phyloP scores from a whole-genome alignment of 176 grass and related monocot genomes.

The Lolium perenne region DNA sequence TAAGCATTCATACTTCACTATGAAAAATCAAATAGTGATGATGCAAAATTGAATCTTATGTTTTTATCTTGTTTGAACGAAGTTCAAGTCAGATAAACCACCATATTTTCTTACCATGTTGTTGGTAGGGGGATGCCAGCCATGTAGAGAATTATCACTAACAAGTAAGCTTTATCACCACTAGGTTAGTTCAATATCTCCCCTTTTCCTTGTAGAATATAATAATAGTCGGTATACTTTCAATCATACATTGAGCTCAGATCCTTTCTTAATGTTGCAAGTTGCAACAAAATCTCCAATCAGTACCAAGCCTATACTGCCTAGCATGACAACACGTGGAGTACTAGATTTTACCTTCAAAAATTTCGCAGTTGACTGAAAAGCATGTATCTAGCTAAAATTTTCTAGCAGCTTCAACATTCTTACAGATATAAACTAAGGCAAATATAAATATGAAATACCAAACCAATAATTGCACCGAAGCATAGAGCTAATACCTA shows the following conservation, averaged over 20 bases:
- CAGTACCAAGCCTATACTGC: background rate
- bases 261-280: background rate
- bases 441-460: constrained; percentile 5
- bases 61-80: too few relatives aligned
- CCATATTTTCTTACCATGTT: background rate
- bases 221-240: background rate
- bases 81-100: background rate
- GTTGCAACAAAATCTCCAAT: background rate
- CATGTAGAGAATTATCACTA: background rate
- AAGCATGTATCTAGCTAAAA: constrained; percentile 18
- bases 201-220: background rate
- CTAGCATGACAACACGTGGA: background rate
- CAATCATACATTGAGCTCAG: background rate
- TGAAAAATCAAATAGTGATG: too few relatives aligned
- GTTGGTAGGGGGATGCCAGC: background rate
- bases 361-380: background rate
- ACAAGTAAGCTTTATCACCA: background rate
- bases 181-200: background rate
- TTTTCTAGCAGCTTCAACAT: constrained; percentile 7
- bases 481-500: constrained; percentile 54
- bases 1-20: background rate
- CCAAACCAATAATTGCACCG: constrained; percentile 15
- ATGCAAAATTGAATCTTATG: too few relatives aligned
- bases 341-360: background rate
- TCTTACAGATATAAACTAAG: background rate